Evolutionary conservation across 805 yeast genomes (phyloP), one percentile per base, ranked within the genome.

Genomic region (Nakazawaea pomicola): DNA sequence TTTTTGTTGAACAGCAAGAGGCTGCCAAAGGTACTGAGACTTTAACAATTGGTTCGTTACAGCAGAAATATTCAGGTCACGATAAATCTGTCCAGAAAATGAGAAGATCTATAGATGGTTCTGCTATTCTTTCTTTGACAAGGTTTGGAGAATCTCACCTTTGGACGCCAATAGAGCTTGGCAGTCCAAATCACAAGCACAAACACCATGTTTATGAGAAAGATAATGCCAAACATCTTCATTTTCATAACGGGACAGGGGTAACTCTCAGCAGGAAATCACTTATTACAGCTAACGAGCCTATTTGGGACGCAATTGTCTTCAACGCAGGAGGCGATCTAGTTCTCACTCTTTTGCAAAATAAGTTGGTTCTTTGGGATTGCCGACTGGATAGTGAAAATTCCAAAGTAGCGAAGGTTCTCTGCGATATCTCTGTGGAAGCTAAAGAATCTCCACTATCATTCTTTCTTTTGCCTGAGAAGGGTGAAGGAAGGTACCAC

Each of bases 21-120:
- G 15, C 6, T 20, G 7, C 10, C 7, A 10, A 23, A 23, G 25
- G 10, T 8, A 23, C 15, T 5, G 36, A 11, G 8, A 6, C 18
- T 12, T 20, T 17, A 12, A 19, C 24, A 9, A 48, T 63, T 9
- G 68, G 66, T 5, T 47, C 46, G 4, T 48, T 79, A 8, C 62
- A 68, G 18, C 71, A 79, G 47, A 80, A 83, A 49, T 75, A 82
- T 41, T 87, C 95, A 1, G 98, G 98, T 1, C 96, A 89, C 55
- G 74, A 78, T 41, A 89, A 89, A 54, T 85, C 96, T 0, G 79
- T 90, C 17, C 77, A 75, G 49, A 71, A 68, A 36, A 58, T 90
- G 3, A 64, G 76, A 14, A 76, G 89, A 50, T 83, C 95, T 1
- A 64, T 77, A 6, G 76, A 78, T 52, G 91, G 90, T 27, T 64